Base-by-base conservation (phyloP, 1,284 basidiomycete species). In the Rhodotorula sp. region DNA sequence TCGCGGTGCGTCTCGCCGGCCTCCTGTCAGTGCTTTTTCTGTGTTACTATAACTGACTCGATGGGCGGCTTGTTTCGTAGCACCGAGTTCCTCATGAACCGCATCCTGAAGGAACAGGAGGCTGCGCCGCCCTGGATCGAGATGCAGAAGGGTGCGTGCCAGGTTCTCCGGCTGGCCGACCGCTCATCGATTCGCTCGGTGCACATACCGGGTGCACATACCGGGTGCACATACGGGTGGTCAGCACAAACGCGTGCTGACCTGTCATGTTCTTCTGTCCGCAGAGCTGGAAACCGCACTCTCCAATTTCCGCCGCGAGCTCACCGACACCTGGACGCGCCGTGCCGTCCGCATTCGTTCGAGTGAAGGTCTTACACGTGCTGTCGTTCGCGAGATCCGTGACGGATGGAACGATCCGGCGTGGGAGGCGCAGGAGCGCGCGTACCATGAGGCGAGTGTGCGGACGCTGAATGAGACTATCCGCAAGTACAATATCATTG, bases 61-160 rank as follows among this genome's bases (percentile, higher is more conserved):
- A 1, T 29, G 13, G 8, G 55, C 6, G 29, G 27, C n/a, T 92
- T 68, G 48, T 19, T 44, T 8, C 86, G n/a, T 36, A 84, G 88
- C n/a, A 88, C 88, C 78, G 89, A 93, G 80, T 91, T 90, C 75
- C 83, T 94, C 63, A 90, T 95, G 90, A 95, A 95, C 79, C 87
- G 92, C 22, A 93, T 95, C 69, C 87, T 96, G 29, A 90, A 92
- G 78, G 84, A 88, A 51, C 91, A 94, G 78, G 91, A 91, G 25
- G 91, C 90, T 3, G 87, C 89, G 1, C 94, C 93, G n/a, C 90
- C 92, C 5, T 96, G 92, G 92, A 89, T 96, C 7, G 92, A 95
- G 81, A 79, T 94, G 46, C 93, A 94, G 81, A 83, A 85, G 70
- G 88, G 89, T 88, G 70, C 64, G 85, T 29, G 3, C n/a, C n/a